Evolutionary conservation across 1,284 basidiomycete genomes (phyloP), one percentile per base, ranked within the genome.

Genomic region (Microbotryum intermedium): DNA sequence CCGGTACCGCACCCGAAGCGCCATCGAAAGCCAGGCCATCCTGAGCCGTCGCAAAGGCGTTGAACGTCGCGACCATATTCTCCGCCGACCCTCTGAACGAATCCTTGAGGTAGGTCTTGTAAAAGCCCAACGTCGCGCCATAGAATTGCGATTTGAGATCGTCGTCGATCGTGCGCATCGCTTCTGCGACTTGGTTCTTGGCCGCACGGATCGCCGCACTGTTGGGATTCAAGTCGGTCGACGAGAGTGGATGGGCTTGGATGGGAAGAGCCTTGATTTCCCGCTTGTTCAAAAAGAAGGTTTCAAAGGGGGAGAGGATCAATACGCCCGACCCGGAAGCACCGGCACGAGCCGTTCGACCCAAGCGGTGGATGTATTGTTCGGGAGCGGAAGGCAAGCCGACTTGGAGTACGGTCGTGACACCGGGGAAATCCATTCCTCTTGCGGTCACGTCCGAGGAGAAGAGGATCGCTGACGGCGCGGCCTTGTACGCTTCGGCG

Each of bases 371-470:
- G 47, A 69, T 64, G 65, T 69, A 79, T 69, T 78, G 76, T 67
- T 78, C 77, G 6, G 71, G 63, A 49, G 67, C 73, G 43, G 68
- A 67, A 7, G 78, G 78, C 4, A 77, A 66, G 69, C 70, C 84
- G 39, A 82, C 73, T 72, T 87, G 85, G 13, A 85, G 70, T 49
- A 87, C 80, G 3, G 80, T 74, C 0, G 82, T 81, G 23, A 75
- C 72, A 25, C 65, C 64, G 8, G 88, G 89, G 73, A 93, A 93
- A 74, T 93, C 89, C 59, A 95, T 84, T 23, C 90, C 90, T 59
- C 90, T 83, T 11, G 91, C 90, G 13, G 89, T 91, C 2, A 97
- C 86, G 70, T 97, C 92, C 0, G 89, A 91, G 1, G 86, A 88
- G 68, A 97, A 80, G 61, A 97, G 81, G 28, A 97, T 78, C 1